Base-by-base conservation (phyloP, 257 asterid species). In the Jacaranda mimosifolia region DNA sequence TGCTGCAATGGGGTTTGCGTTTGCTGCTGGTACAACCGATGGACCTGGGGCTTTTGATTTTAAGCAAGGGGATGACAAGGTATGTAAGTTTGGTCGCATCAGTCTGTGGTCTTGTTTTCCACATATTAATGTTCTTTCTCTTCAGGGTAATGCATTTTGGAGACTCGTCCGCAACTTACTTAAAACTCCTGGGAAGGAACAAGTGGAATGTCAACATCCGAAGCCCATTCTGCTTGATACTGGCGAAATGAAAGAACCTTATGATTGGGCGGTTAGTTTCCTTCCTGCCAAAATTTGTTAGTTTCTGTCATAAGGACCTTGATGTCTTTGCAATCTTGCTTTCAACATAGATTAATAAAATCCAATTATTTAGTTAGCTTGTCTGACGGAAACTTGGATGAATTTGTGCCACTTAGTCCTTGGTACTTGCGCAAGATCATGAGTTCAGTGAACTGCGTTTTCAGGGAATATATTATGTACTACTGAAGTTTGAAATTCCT, bases 11-110 rank as follows among this genome's bases (percentile, higher is more conserved):
- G 99, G 99, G 15, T 96, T 96, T 85, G 97, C 92, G 52, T 96
- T 96, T 86, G 99, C 99, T 76, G 99, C 99, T 60, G 99, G 99
- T 77, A 96, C 99, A 76, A 96, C 99, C 42, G 99, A 96, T 82
- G 99, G 99, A 59, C 99, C 99, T 17, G 99, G 99, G 77, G 99
- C 99, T 83, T 96, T 96, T 83, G 98, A 96, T 87, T 96, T 96
- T 82, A 93, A 82, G 83, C 98, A 96, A 85, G 99, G 99, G 52
- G 99, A 96, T 86, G 78, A 89, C 84, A 72, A 84, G 91, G 99
- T 93, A 84, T 77, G 51, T 12, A 59, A 64, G 36, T 70, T 76
- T 6, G 57, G 63, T 75, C 77, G 73, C 59, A 51, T 51, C 13
- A 17, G 38, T 73, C 48, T 52, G 8, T 46, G 68, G 66, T 73